Evolutionary conservation across 2,329 filamentous ascomycete species (phyloP).

Genomic region (Alternaria longipes): DNA sequence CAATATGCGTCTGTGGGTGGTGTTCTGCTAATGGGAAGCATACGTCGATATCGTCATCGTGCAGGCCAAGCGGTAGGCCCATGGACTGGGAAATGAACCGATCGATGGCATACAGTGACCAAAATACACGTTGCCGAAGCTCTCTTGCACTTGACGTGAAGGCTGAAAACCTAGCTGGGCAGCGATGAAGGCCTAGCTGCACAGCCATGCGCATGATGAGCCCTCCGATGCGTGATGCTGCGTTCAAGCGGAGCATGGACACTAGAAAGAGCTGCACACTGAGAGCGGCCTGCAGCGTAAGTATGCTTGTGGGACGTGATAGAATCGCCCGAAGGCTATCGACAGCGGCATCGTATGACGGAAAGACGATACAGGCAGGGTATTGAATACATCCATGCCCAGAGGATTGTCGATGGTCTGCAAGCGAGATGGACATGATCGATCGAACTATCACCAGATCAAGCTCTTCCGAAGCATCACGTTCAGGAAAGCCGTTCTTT

Average conservation of each 20-base stretch:
- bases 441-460: slow-evolving; percentile 59
- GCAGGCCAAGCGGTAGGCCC: slow-evolving; percentile 64
- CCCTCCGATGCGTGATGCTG: slow-evolving; percentile 65
- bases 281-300: slow-evolving; percentile 59
- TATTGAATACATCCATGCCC: slow-evolving; percentile 38
- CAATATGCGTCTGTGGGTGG: slow-evolving; percentile 44
- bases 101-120: slow-evolving; percentile 66
- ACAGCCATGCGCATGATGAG: slow-evolving; percentile 65
- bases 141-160: slow-evolving; percentile 59
- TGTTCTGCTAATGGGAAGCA: slow-evolving; percentile 62
- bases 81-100: slow-evolving; percentile 66
- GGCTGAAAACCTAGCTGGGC: slow-evolving; percentile 62
- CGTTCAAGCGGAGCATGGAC: slow-evolving; percentile 65
- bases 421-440: slow-evolving; percentile 63
- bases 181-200: slow-evolving; percentile 67
- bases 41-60: slow-evolving; percentile 67
- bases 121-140: slow-evolving; percentile 64
- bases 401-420: slow-evolving; percentile 60
- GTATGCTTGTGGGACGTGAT: slow-evolving; percentile 58
- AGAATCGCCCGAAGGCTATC: slow-evolving; percentile 60
- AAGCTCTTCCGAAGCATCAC: slow-evolving; percentile 36
- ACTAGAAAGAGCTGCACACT: slow-evolving; percentile 65
- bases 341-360: slow-evolving; percentile 61
- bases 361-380: slow-evolving; percentile 58
- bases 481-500: slow-evolving; percentile 38